Conservation (phyloP, 768 basidiomycete genomes). For the Boletus vermiculosoides region DNA sequence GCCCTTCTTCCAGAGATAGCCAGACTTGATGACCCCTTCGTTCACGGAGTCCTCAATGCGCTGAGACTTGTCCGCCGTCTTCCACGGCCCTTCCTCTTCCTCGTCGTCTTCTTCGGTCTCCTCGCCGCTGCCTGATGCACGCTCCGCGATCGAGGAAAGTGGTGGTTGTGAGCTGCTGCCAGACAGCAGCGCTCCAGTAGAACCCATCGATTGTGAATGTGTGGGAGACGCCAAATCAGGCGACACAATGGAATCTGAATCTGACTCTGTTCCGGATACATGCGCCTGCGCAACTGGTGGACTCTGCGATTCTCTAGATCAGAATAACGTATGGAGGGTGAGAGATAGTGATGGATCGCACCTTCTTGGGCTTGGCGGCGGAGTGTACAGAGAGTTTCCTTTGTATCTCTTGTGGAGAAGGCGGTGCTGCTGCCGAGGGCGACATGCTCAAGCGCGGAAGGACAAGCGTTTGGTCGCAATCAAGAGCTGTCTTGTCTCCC, state of each 20-base stretch:
- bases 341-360: slow-evolving; percentile 17
- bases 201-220: slow-evolving; percentile 35
- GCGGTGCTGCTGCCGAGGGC: slow-evolving; percentile 48
- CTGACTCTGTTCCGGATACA: slow-evolving; percentile 81
- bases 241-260: slow-evolving; percentile 70
- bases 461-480: slow-evolving; percentile 13
- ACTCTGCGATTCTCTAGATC: slow-evolving; percentile 27
- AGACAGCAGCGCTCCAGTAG: slow-evolving; percentile 29
- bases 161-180: slow-evolving; percentile 46
- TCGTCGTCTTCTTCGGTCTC: slow-evolving; percentile 77
- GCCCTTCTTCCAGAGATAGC: slow-evolving; percentile 98
- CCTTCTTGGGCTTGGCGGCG: slow-evolving; percentile 51
- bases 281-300: slow-evolving; percentile 29
- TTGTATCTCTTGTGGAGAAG: slow-evolving; percentile 82
- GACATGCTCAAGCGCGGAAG: slow-evolving; percentile 23
- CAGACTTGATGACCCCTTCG: slow-evolving; percentile 80
- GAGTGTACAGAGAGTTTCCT: slow-evolving; percentile 82
- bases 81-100: slow-evolving; percentile 66
- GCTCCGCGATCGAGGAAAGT: slow-evolving; percentile 76
- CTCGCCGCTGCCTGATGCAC: slow-evolving; percentile 66
- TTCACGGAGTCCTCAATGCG: slow-evolving; percentile 51
- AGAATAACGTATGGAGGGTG: slow-evolving; percentile 8
- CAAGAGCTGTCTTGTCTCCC: slow-evolving; percentile 8
- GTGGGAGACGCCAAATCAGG: slow-evolving; percentile 49
- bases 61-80: slow-evolving; percentile 45